Base-by-base conservation (phyloP, 2,329 filamentous ascomycete species). In the Byssochlamys sp. region DNA sequence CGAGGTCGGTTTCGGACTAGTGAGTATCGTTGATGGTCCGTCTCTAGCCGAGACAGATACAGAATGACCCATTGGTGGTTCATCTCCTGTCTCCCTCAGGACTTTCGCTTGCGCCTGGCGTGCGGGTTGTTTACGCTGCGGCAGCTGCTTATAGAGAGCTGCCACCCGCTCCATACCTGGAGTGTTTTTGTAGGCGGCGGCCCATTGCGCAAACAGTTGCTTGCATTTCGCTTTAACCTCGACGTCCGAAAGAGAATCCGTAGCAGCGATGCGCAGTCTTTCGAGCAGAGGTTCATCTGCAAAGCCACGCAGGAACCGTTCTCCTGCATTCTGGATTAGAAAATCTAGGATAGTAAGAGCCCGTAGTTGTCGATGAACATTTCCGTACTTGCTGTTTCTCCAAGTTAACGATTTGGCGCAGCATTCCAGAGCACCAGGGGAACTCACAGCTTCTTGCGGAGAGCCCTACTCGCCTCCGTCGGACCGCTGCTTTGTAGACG, bases 201-300 rank as follows among this genome's bases (percentile, higher is more conserved):
- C 85, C 94, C 94, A 99, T 71, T 89, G 85, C 53, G 86, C 82
- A 70, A 96, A 99, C 2, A 99, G 78, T 58, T 89, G 84, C 54
- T 89, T 87, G 71, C 91, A 96, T 75, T 96, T 96, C 61, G 88
- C 84, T 66, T 84, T 87, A n/a, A 99, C 92, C 58, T 89, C 84
- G 0, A 85, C 81, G 71, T 97, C 91, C 0, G 91, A 91, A 60
- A 94, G 81, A 19, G 90, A 82, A 55, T 94, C 91, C 19, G 89
- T 91, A 33, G 89, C 91, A 63, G 92, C 88, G 33, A 97, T 86
- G 25, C 94, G 86, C 55, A 99, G 80, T 26, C 94, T 88, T 74
- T 99, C 94, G 60, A 99, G 83, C 45, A 99, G 79, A 29, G 91
- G 89, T 70, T 96, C 91, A 67, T 99, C 92, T 9, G 86, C 89